Conservation (phyloP, 208 protist species). For the Crithidia expoeki region DNA sequence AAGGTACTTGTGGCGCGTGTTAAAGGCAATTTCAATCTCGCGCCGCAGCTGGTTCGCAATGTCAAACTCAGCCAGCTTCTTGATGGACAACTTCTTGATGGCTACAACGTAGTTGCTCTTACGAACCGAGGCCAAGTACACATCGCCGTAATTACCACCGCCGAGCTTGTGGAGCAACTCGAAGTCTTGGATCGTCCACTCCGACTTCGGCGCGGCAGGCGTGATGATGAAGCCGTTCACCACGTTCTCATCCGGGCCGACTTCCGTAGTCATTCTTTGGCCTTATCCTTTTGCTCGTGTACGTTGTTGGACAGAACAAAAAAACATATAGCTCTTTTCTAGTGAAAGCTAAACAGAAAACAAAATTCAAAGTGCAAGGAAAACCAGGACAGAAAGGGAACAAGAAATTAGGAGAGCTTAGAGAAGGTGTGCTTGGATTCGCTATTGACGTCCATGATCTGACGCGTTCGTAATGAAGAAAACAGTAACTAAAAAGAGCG, state of each 20-base stretch:
- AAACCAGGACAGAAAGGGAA: no score
- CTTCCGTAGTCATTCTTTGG: conserved; percentile 48
- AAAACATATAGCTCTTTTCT: no score
- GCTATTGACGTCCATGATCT: no score
- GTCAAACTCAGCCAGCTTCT: conserved; percentile 94
- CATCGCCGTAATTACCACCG: conserved; percentile 98
- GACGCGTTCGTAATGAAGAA: no score
- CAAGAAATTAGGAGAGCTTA: no score
- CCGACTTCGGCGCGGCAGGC: conserved; percentile 59
- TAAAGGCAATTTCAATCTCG: conserved; percentile 99
- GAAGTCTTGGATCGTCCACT: conserved; percentile 94
- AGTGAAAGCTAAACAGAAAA: no score
- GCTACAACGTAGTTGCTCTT: conserved; percentile 97
- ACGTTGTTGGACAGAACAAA: no score
- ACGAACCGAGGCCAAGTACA: conserved; percentile 98
- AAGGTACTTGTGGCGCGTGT: conserved; percentile 98
- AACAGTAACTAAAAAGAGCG: no score
- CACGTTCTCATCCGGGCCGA: conserved; percentile 55
- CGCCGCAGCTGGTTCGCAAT: conserved; percentile 97
- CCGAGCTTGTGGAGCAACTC: conserved; percentile 95
- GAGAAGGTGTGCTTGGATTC: no score
- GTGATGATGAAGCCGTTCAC: conserved; percentile 76
- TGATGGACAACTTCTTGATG: conserved; percentile 97
- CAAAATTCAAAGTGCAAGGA: no score
- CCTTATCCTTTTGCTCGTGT: background rate